These are phyloP conservation scores for Carnegiea gigantea DNA, from an alignment of 179 eudicot species.

Conservation along the genomic window DNA sequence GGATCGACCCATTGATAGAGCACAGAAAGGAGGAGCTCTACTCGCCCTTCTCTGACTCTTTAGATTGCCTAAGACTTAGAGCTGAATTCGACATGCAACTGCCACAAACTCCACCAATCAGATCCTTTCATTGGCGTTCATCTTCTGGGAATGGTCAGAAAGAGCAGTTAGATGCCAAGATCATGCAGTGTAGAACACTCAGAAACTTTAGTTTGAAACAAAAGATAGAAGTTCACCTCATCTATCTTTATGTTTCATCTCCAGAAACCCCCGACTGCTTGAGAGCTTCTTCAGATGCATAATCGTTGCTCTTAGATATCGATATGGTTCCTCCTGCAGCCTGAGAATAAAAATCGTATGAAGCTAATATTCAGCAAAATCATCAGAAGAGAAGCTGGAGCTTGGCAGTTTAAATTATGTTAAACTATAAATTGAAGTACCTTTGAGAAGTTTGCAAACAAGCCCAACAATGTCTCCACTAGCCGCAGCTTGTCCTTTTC, in stretches of 20 bases:
- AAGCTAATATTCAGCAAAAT: not conserved
- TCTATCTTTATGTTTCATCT: slow-evolving; percentile 50
- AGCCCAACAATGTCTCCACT: slow-evolving; percentile 57
- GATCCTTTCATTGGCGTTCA: not conserved
- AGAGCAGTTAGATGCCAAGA: not conserved
- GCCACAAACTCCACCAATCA: not conserved
- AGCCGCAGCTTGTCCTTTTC: slow-evolving; percentile 68
- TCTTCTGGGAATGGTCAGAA: not conserved
- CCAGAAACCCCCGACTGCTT: slow-evolving; percentile 40
- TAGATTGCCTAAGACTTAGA: not conserved
- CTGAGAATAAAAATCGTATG: slow-evolving; percentile 24
- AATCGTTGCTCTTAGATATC: slow-evolving; percentile 38
- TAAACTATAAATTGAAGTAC: slow-evolving; percentile 24
- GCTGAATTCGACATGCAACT: not conserved
- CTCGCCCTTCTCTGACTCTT: not conserved
- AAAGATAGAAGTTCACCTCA: not conserved
- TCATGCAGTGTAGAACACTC: not conserved
- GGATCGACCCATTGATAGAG: not conserved
- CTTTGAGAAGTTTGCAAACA: slow-evolving; percentile 74
- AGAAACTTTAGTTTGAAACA: not conserved
- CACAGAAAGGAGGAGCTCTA: too few relatives aligned
- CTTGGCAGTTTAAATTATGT: not conserved
- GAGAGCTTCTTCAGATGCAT: slow-evolving; percentile 60
- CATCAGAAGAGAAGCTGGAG: not conserved
- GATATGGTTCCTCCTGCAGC: slow-evolving; percentile 56